Evolutionary conservation across 1,284 basidiomycete species (phyloP), one percentile per base, ranked within the genome.

Genomic region (Caloboletus inedulis): DNA sequence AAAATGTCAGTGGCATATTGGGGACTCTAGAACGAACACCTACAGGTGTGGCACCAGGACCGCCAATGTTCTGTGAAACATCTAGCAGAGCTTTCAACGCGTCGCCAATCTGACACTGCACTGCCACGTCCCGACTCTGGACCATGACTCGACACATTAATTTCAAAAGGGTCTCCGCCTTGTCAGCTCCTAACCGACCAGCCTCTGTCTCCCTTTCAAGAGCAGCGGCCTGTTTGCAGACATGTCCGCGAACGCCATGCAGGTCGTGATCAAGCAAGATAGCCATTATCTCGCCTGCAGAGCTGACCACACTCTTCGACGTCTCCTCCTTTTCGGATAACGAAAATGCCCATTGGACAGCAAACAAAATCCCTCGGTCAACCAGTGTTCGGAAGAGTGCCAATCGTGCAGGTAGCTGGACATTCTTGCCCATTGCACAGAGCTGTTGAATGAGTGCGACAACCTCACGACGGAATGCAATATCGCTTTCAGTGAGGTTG

Each of bases 371-470:
- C 0, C 94, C 96, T 13, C 89, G 84, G 57, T 98, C 95, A 48
- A 95, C 84, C 9, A 99, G 79, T 2, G 85, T 80, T 47, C 94
- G 87, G 73, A 97, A 98, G n/a, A 99, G 83, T 5, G 82, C 76
- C 66, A 97, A 80, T 31, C 97, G 87, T 18, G 87, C 82, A 6
- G 89, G 87, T 7, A 98, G 78, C 69, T 98, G 96, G 13, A 98
- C 87, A 64, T 94, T 94, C 78, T 98, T 99, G 58, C 92, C 94
- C 89, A 98, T 97, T 41, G 87, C 78, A 65, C 92, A 93, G 8
- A 99, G 82, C 62, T 98, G 94, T 63, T 98, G 94, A 37, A 99
- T 76, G 59, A 99, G 88, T 42, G 88, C 73, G 34, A 97, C 82
- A 21, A 92, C 85, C 62, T 94, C 89, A 40, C 80, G 77, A 49